Base-by-base conservation (phyloP, 2,329 filamentous ascomycete genomes). In the Coniella lustricola region DNA sequence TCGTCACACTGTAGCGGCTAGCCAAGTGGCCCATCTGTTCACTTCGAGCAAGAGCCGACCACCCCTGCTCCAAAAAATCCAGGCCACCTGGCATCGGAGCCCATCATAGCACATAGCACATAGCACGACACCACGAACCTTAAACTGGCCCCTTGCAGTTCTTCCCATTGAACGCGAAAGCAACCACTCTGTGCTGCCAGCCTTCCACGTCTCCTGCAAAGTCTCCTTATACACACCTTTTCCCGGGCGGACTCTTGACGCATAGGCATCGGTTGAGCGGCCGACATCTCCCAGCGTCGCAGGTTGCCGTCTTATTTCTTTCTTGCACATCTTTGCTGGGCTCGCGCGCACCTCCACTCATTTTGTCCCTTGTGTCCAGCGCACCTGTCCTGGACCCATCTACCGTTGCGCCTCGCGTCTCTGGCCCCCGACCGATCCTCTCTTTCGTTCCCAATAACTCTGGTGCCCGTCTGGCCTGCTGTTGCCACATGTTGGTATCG, bases 401-500 rank as follows among this genome's bases (percentile, higher is more conserved):
- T 16, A 16, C 37, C 34, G 3, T 44, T 29, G 33, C 42, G 33
- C n/a, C 22, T 38, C 20, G 36, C 39, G 41, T 29, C 20, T 21
- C 40, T 35, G 32, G 18, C 34, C 31, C 39, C 22, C 7, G 13
- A 22, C 18, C 33, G 29, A 35, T 32, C 17, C 42, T 22, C 32
- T 32, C 35, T 25, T 39, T 35, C 18, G 41, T 36, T 25, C 36
- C 31, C 35, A 4, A 16, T 31, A 16, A 35, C 22, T 36, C 36
- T 22, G 44, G 44, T 14, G 25, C 14, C 33, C 34, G 22, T 39
- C 20, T 35, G 21, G 9, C 48, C 22, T 33, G n/a, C n/a, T n/a
- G 21, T 47, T 33, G 22, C 42, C 43, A 36, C 49, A 49, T 64
- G 60, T 59, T 59, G 52, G 56, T 56, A 67, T 60, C 71, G 83